Base-by-base conservation (phyloP, 1,284 basidiomycete genomes). In the Apiotrichum gracile region DNA sequence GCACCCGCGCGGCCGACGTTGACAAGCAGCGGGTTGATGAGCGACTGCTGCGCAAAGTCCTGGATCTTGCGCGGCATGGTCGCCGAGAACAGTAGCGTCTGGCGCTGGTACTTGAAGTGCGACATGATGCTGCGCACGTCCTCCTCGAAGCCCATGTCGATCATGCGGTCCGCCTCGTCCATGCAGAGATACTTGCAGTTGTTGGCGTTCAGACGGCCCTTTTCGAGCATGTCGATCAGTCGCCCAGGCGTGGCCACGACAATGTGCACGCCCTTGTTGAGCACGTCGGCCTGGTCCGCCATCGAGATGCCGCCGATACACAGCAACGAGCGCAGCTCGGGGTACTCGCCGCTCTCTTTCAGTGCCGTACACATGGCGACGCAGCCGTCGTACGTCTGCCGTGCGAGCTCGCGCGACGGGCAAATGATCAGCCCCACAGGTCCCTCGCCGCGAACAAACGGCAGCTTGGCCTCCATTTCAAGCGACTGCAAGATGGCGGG, bases 51-150 rank as follows among this genome's bases (percentile, higher is more conserved):
- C 1, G 96, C 96, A 73, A 99, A 98, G 66, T 97, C 94, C 72
- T 97, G 93, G 55, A 99, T 98, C 70, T 97, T 97, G 49, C 89
- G 82, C 2, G 96, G 96, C 96, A 98, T 99, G 0, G 96, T 99
- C 0, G 96, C 96, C 1, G 93, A 97, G 73, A 98, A 98, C 16
- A 99, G 79, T 1, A 98, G 79, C 0, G 96, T 98, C 77, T 99
- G 96, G 4, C 94, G 83, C 81, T 99, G 96, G 60, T 88, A 83
- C 87, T 88, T 93, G 81, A 97, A 97, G 74, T 91, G 97, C 62
- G 87, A 91, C 91, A 98, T 97, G 66, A 99, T 96, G 68, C 92
- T 94, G 54, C 94, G 81, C 26, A 99, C 92, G 66, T 98, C 94
- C 53, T 98, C 96, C 74, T 98, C 96, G 66, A 99, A 99, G 0